A percentile compares a stretch with the other conserved stretches of the same genome.
Conservation (phyloP, 768 basidiomycete species). For the Agaricus sinodeliciosus region DNA sequence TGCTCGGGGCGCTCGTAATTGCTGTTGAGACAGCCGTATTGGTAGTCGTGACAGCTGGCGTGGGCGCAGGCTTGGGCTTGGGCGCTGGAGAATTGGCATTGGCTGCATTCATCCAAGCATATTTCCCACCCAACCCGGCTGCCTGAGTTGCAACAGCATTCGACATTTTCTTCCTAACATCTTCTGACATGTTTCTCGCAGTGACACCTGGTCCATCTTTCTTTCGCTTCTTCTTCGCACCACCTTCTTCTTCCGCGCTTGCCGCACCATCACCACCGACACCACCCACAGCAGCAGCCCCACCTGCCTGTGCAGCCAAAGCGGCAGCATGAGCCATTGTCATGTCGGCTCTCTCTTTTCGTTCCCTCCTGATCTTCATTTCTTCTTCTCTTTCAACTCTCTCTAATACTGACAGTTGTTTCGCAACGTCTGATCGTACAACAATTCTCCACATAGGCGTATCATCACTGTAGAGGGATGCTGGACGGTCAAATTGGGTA, state of each 20-base stretch:
- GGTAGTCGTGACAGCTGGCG: conserved; percentile 26
- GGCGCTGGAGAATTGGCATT: conserved; percentile 31
- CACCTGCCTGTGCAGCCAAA: conserved; percentile 50
- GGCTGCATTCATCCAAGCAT: conserved; percentile 82
- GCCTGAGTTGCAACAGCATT: conserved; percentile 87
- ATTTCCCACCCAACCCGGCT: conserved; percentile 77
- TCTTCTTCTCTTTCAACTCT: conserved; percentile 82
- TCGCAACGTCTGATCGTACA: conserved; percentile 73
- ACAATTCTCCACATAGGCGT: conserved; percentile 79
- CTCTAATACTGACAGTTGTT: conserved; percentile 72
- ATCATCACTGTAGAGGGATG: conserved; percentile 42
- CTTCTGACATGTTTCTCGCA: conserved; percentile 86
- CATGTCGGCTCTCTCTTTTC: conserved; percentile 71
- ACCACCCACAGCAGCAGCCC: conserved; percentile 23
- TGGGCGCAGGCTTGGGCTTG: conserved; percentile 18
- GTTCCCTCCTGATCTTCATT: conserved; percentile 60
- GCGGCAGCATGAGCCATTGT: conserved; percentile 65
- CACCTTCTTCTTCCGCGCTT: conserved; percentile 28
- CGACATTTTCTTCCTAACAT: conserved; percentile 86
- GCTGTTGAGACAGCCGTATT: conserved; percentile 16
- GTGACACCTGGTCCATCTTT: conserved; percentile 81
- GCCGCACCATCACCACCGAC: conserved; percentile 24
- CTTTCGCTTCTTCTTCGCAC: conserved; percentile 74
- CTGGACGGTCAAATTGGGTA: conserved; percentile 60
- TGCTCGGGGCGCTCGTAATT: too few species aligned